Conservation (phyloP, 345 rosid genomes). For the Cardiospermum halicacabum region DNA sequence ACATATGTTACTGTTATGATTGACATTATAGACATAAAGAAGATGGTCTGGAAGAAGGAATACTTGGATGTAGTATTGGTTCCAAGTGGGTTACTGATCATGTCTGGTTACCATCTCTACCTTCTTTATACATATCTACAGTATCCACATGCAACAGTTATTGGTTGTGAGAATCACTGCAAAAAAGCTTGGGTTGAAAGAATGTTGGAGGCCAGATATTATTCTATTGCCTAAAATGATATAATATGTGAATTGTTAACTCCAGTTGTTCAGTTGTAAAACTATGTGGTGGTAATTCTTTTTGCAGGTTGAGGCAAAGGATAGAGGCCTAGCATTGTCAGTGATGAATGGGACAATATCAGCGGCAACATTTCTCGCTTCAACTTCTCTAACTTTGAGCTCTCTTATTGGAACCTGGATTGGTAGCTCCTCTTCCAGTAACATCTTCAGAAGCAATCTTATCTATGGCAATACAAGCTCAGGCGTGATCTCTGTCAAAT, state of each 20-base stretch:
- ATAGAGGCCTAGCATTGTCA: constrained; percentile 19
- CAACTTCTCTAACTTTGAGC: constrained; percentile 24
- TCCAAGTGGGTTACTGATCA: constrained; percentile 25
- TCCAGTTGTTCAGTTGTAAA: not conserved
- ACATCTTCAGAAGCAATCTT: constrained; percentile 15
- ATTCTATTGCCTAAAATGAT: not conserved
- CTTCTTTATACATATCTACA: constrained; percentile 17
- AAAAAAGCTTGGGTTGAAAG: constrained; percentile 35
- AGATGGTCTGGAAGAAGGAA: constrained; percentile 22
- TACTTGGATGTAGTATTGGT: constrained; percentile 18
- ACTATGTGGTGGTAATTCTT: not conserved
- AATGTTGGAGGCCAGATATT: constrained; percentile 29
- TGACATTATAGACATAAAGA: not conserved
- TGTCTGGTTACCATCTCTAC: constrained; percentile 22
- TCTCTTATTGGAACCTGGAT: constrained; percentile 33
- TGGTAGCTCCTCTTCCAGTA: constrained; percentile 15
- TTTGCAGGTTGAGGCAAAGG: constrained; percentile 23
- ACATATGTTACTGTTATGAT: not conserved
- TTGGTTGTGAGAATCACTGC: constrained; percentile 39
- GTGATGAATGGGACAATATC: constrained; percentile 24
- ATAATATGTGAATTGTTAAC: not conserved
- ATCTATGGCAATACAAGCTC: constrained; percentile 24
- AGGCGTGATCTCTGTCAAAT: constrained; percentile 19
- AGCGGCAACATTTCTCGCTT: constrained; percentile 29
- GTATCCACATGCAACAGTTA: constrained; percentile 22